Percentiles rank a stretch among this genome's conserved stretches.
phyloP scores from a whole-genome alignment of 129 eudicot species.

The Daucus carota region DNA sequence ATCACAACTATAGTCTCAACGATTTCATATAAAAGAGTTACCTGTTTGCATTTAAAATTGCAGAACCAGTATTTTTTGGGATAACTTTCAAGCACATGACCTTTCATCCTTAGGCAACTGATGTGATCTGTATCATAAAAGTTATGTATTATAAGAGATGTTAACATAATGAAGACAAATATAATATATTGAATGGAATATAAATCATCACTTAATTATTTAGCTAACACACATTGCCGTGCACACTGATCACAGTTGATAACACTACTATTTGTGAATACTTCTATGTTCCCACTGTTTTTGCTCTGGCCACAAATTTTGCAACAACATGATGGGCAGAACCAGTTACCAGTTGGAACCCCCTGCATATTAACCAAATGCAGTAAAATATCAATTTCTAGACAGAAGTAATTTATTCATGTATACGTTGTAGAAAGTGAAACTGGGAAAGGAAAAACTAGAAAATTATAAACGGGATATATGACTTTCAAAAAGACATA shows the following conservation, averaged over 20 bases:
- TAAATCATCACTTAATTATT: neutral
- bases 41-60: conserved; percentile 62
- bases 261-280: conserved; percentile 17
- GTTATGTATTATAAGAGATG: conserved; percentile 5
- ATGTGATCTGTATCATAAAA: conserved; percentile 54
- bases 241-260: conserved; percentile 69
- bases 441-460: neutral
- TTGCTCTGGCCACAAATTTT: conserved; percentile 49
- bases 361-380: conserved; percentile 30
- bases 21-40: conserved; percentile 14
- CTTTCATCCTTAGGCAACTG: conserved; percentile 51
- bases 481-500: conserved; percentile 12
- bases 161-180: neutral
- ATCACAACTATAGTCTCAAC: neutral
- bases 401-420: neutral
- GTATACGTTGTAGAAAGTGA: conserved; percentile 8
- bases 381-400: conserved; percentile 2
- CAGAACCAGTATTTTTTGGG: conserved; percentile 62
- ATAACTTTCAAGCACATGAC: conserved; percentile 14
- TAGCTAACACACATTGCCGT: conserved; percentile 50
- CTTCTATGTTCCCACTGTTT: conserved; percentile 20
- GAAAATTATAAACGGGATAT: neutral
- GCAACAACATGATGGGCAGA: conserved; percentile 93
- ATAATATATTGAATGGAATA: neutral
- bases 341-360: conserved; percentile 91